Percentiles rank a stretch among this genome's conserved stretches.
Conservation (phyloP, 768 basidiomycete species). For the Boletus rubescentipes region DNA sequence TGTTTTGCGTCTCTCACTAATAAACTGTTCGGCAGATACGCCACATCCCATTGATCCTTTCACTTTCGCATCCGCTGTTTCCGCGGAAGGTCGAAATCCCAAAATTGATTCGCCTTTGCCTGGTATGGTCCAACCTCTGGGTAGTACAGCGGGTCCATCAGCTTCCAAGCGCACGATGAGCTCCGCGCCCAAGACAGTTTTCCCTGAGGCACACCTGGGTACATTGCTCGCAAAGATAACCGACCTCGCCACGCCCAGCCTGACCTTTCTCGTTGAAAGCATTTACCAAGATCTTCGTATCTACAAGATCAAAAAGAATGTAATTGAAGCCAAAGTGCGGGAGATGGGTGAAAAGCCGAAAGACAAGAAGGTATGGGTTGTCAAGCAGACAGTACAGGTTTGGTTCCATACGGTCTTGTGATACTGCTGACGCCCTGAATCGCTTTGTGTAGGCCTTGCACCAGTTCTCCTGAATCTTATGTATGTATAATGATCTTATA, state of each 20-base stretch:
- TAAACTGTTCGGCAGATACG: constrained; percentile 48
- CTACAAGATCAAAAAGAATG: constrained; percentile 80
- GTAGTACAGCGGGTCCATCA: constrained; percentile 15
- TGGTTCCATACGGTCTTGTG: background rate
- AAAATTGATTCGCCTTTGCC: constrained; percentile 38
- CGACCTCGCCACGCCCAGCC: constrained; percentile 56
- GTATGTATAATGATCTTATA: background rate
- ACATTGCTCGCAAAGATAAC: constrained; percentile 63
- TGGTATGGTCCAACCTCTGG: constrained; percentile 30
- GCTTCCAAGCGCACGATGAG: constrained; percentile 28
- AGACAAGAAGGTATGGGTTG: constrained; percentile 71
- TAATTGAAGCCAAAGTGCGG: constrained; percentile 76
- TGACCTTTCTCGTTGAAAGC: constrained; percentile 68
- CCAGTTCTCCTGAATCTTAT: constrained; percentile 6
- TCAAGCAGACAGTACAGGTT: constrained; percentile 40
- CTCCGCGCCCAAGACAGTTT: constrained; percentile 50
- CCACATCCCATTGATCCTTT: constrained; percentile 78
- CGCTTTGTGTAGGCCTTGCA: constrained; percentile 7
- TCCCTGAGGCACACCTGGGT: constrained; percentile 67
- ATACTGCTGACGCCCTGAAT: background rate
- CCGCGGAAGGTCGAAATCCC: constrained; percentile 35
- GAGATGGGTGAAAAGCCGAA: constrained; percentile 77
- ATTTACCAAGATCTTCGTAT: constrained; percentile 66
- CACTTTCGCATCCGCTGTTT: constrained; percentile 56
- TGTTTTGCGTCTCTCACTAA: background rate